Evolutionary conservation across 2,329 filamentous ascomycete species (phyloP).

Genomic region (Aspergillus novofumigatus): DNA sequence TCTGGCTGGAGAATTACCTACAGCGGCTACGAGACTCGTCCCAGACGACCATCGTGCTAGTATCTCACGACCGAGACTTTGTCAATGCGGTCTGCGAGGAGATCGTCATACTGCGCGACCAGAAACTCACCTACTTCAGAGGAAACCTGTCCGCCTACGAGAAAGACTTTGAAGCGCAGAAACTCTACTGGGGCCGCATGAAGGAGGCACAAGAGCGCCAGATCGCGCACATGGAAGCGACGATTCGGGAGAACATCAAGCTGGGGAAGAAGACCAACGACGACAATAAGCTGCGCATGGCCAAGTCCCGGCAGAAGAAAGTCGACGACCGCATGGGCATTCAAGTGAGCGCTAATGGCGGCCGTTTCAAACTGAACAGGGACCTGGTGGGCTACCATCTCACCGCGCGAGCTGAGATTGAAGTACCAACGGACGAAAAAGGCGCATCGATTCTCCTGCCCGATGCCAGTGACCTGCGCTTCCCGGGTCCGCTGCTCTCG

Average conservation of each 20-base stretch:
- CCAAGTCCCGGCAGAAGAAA: slow-evolving; percentile 78
- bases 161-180: slow-evolving; percentile 59
- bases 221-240: slow-evolving; percentile 73
- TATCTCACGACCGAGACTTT: slow-evolving; percentile 83
- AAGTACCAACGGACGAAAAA: slow-evolving; percentile 61
- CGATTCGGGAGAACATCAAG: slow-evolving; percentile 69
- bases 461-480: slow-evolving; percentile 64
- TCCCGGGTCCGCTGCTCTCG: slow-evolving; percentile 69
- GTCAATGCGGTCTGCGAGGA: slow-evolving; percentile 71
- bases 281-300: slow-evolving; percentile 80
- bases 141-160: slow-evolving; percentile 73
- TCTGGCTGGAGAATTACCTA: slow-evolving; percentile 78
- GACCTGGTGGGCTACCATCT: slow-evolving; percentile 63
- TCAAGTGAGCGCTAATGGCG: slow-evolving; percentile 66
- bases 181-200: slow-evolving; percentile 66
- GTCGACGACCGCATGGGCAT: slow-evolving; percentile 77
- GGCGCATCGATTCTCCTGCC: slow-evolving; percentile 57
- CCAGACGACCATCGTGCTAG: slow-evolving; percentile 65
- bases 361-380: slow-evolving; percentile 74
- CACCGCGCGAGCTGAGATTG: slow-evolving; percentile 62
- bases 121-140: slow-evolving; percentile 67
- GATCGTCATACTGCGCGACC: slow-evolving; percentile 70
- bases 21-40: slow-evolving; percentile 50
- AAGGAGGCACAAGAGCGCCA: slow-evolving; percentile 79
- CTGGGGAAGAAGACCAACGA: slow-evolving; percentile 74